Base-by-base conservation (phyloP, 495 filamentous ascomycete genomes). In the Aspergillus panamensis region DNA sequence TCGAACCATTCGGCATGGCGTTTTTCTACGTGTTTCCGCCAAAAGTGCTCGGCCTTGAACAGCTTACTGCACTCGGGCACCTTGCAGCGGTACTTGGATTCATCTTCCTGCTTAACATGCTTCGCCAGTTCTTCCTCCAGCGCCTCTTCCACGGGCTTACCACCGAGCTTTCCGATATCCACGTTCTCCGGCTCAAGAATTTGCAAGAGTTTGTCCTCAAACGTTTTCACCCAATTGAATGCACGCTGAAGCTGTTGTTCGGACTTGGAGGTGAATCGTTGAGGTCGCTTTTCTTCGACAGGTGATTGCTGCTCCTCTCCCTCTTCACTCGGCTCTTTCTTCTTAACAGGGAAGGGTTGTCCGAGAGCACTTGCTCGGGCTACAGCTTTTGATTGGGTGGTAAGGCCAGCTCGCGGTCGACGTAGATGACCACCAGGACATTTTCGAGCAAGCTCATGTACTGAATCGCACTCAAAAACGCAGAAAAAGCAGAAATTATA, bases 401-500 rank as follows among this genome's bases (percentile, higher is more conserved):
- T 94, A 12, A 97, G 80, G 40, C 88, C 91, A 62, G 86, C 84
- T 49, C 92, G 81, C 10, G 94, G 94, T 19, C 94, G 87, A 57
- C 94, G 90, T 51, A 97, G 87, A 80, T 98, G 94, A 21, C 94
- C 94, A 25, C 94, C 94, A 31, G 95, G 91, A 61, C 94, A 98
- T 74, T 98, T 98, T 51, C 95, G 83, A 30, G 87, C 91, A 48
- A 98, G 79, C 69, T 97, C 94, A 66, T 97, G 95, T 37, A 98
- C 86, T 0, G 93, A 97, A 69, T 98, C 94, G 70, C 90, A 92
- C 71, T 97, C 95, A 66, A 97, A 97, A 25, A 98, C 94, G 72
- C 94, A 98, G 78, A 97, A 98, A 78, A 98, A 96, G 77, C 94
- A 98, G 75, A 97, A 97, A 69, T 93, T 96, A 82, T 92, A 94